Evolutionary conservation across 192 early-diverging fungal genomes (phyloP).

Genomic region (Rhizoclosmatium sp.): DNA sequence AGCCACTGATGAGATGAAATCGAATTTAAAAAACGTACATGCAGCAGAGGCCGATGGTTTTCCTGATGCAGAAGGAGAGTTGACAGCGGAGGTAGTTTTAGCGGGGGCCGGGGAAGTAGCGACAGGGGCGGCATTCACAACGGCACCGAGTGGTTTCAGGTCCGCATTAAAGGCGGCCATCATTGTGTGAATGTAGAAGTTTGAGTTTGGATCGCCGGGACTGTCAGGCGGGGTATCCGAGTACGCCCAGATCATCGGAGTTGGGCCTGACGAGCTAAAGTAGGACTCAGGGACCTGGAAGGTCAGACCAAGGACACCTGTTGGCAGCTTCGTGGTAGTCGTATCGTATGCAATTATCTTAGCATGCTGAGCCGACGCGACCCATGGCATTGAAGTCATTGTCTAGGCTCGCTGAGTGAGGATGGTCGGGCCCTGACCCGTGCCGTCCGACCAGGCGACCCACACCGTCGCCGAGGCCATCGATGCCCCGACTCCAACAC

Average conservation of each 20-base stretch:
- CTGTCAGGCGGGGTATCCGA: not conserved
- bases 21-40: not conserved
- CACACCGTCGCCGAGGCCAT: constrained; percentile 37
- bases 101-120: not conserved
- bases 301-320: not conserved
- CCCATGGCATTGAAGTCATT: constrained; percentile 11
- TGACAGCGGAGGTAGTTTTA: not conserved
- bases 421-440: constrained; percentile 13
- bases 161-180: not conserved
- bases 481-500: constrained; percentile 21
- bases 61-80: not conserved
- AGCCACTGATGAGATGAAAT: not conserved
- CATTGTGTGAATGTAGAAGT: constrained; percentile 5
- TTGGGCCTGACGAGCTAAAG: not conserved
- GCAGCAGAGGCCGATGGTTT: not conserved
- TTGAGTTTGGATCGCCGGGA: constrained; percentile 21
- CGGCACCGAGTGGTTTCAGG: not conserved
- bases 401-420: constrained; percentile 37
- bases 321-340: constrained; percentile 5
- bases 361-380: not conserved
- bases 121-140: not conserved
- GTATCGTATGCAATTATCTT: not conserved
- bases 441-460: constrained; percentile 35
- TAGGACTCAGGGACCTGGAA: constrained; percentile 26
- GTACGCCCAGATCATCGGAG: constrained; percentile 21